Percentiles rank a stretch among this genome's conserved stretches.
Evolutionary conservation across 306 rosid genomes (phyloP).

Genomic region (Vigna nakashimae): DNA sequence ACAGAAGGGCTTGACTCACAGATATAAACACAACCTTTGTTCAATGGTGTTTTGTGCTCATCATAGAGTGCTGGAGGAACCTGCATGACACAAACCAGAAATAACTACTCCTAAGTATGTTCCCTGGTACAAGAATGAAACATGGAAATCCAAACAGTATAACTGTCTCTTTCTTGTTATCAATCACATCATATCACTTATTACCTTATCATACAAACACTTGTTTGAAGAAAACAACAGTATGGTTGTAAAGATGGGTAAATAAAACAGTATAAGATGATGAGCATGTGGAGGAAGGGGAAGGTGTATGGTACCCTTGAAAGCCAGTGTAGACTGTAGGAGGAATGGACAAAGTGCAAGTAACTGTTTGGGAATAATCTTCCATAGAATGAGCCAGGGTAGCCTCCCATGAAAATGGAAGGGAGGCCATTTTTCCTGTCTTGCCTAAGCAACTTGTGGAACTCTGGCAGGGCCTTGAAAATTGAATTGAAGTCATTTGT

Average conservation of each 20-base stretch:
- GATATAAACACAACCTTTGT: slow-evolving; percentile 77
- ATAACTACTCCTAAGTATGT: not conserved
- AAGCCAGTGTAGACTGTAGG: slow-evolving; percentile 91
- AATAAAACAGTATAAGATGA: not conserved
- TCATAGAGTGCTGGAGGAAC: slow-evolving; percentile 73
- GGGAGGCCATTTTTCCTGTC: slow-evolving; percentile 53
- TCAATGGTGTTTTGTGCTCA: slow-evolving; percentile 61
- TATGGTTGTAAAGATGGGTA: not conserved
- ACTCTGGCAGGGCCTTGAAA: slow-evolving; percentile 84
- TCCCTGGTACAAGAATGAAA: not conserved
- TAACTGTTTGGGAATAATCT: slow-evolving; percentile 79
- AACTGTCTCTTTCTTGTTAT: not conserved
- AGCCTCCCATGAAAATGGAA: slow-evolving; percentile 82
- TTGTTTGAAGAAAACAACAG: not conserved
- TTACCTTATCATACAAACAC: not conserved
- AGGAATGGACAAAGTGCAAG: slow-evolving; percentile 88
- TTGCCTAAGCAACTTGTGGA: slow-evolving; percentile 57
- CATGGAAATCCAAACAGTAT: not conserved
- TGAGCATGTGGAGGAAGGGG: slow-evolving; percentile 3
- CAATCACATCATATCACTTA: not conserved
- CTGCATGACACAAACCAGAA: slow-evolving; percentile 50
- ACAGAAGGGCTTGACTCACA: slow-evolving; percentile 67
- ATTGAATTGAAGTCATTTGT: slow-evolving; percentile 96
- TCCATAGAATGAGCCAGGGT: slow-evolving; percentile 92
- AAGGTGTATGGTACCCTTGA: slow-evolving; percentile 58